phyloP scores from a whole-genome alignment of 768 basidiomycete species.

The Tulasnella sp. region DNA sequence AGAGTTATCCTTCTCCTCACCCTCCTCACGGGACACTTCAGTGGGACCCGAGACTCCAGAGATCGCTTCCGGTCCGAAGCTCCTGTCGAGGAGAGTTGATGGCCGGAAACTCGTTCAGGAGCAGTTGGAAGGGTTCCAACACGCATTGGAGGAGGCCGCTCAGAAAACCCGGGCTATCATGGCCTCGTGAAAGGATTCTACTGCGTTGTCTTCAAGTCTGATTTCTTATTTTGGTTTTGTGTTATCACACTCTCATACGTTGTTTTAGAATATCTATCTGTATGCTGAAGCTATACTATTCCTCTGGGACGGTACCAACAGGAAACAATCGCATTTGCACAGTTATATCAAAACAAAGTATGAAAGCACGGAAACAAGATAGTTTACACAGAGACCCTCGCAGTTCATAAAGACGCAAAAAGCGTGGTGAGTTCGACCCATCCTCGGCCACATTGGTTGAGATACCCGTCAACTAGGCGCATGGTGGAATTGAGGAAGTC shows the following conservation, averaged over 20 bases:
- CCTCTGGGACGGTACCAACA: not conserved
- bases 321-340: not conserved
- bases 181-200: conserved; percentile 34
- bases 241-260: not conserved
- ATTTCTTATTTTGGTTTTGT: not conserved
- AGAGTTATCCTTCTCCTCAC: conserved; percentile 28
- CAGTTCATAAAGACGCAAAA: not conserved
- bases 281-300: not conserved
- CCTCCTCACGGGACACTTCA: conserved; percentile 28
- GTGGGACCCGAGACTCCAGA: conserved; percentile 8
- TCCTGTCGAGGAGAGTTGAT: conserved; percentile 45
- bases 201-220: not conserved
- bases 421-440: not conserved
- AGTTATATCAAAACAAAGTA: not conserved
- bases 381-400: not conserved
- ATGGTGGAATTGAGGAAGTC: not conserved
- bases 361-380: not conserved
- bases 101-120: conserved; percentile 69
- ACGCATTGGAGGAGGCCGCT: conserved; percentile 62
- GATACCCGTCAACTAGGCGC: not conserved
- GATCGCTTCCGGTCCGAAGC: not conserved
- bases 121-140: conserved; percentile 67
- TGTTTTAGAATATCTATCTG: not conserved
- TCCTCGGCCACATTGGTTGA: not conserved
- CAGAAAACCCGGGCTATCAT: conserved; percentile 74